Evolutionary conservation across 805 yeast genomes (phyloP), one percentile per base, ranked within the genome.

Genomic region (Candida insectalens): DNA sequence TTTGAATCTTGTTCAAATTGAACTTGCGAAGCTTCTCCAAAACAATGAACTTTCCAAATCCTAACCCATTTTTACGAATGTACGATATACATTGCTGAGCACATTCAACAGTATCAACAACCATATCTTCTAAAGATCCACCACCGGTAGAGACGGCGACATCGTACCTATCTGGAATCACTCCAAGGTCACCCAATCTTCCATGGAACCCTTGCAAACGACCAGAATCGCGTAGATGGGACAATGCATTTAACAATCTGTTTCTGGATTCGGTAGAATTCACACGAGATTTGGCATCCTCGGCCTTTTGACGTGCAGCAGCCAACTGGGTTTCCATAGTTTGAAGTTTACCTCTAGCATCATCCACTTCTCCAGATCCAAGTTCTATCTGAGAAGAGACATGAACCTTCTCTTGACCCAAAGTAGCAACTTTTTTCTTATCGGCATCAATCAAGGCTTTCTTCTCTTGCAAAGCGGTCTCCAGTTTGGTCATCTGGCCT

Each of bases 61-160:
- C 99, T 17, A 89, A 63, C 40, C 77, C 77, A 45, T 82, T 81
- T 49, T 77, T 77, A 37, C 96, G 67, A 50, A 92, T 67, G 48
- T 83, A 78, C 27, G 83, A 89, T 36, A 92, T 81, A 50, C 77
- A 72, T 18, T 62, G 59, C 44, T 71, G 77, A 1, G 76, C 79
- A 2, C 68, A 67, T 43, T 71, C 77, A 13, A 72, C 78, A 0
- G 74, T 63, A 31, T 87, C 96, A 3, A 92, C 97, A 13, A 92
- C 97, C 67, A 87, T 76, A 41, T 94, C 89, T 52, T 89, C 94
- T 37, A 92, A 63, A 6, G 88, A 77, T 1, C 94, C 87, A 43
- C 92, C 85, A 0, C 96, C 97, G 0, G 97, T 92, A 0, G 97
- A 87, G 6, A 92, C 75, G 0, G 98, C 98, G 34, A 87, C 72